These are phyloP conservation scores for Ceraceosorus bombacis DNA, from an alignment of 1,284 basidiomycete genomes.

Conservation along the genomic window DNA sequence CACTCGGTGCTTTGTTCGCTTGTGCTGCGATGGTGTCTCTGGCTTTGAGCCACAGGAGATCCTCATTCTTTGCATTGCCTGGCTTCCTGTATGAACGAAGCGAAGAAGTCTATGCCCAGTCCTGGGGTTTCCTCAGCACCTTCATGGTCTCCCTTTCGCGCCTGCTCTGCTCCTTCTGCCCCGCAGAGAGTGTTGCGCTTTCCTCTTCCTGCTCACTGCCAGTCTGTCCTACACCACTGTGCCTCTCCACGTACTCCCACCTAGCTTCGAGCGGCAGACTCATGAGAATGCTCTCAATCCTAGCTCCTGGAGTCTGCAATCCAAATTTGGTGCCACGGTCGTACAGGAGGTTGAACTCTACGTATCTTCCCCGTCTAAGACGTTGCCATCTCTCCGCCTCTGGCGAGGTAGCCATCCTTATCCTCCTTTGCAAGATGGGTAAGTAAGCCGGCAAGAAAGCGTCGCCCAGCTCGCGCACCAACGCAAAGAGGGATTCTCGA, in stretches of 20 bases:
- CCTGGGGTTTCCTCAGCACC: constrained; percentile 27
- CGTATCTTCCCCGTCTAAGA: constrained; percentile 42
- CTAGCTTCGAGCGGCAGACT: constrained; percentile 43
- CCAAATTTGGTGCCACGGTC: constrained; percentile 48
- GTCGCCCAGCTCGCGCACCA: constrained; percentile 40
- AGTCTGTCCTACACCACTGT: constrained; percentile 24
- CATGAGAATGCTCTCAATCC: constrained; percentile 48
- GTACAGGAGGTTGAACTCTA: constrained; percentile 47
- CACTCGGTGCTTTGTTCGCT: neutral
- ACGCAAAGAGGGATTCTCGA: constrained; percentile 37
- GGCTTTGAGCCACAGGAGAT: too few relatives aligned
- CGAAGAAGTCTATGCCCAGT: constrained; percentile 23
- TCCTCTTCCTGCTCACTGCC: constrained; percentile 8
- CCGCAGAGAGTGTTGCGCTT: neutral
- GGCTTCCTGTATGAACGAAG: neutral
- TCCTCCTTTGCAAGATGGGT: constrained; percentile 37
- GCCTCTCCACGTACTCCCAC: constrained; percentile 45
- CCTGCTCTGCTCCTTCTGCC: constrained; percentile 15
- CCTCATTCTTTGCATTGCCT: too few relatives aligned
- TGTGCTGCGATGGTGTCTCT: neutral
- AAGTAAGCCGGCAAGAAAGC: constrained; percentile 46
- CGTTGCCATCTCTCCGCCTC: constrained; percentile 40
- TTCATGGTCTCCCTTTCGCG: constrained; percentile 26
- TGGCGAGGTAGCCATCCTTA: constrained; percentile 23
- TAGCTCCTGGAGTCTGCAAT: constrained; percentile 44